phyloP scores from a whole-genome alignment of 164 flowering plant genomes.

The Amborella trichopoda region DNA sequence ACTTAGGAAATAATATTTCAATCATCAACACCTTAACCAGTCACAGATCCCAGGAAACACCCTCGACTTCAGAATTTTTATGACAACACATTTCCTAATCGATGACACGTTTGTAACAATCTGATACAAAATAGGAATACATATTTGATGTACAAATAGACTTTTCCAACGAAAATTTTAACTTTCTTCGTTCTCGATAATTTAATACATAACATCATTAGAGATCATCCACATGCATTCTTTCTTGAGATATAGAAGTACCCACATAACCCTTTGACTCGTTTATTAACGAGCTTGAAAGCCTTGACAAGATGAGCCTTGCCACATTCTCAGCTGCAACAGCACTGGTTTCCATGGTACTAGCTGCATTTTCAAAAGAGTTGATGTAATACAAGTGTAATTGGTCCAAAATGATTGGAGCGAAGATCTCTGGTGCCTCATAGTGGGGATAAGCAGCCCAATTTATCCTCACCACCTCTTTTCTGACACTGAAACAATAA shows the following conservation, averaged over 20 bases:
- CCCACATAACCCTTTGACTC: slow-evolving; percentile 17
- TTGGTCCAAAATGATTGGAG: slow-evolving; percentile 74
- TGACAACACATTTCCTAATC: too few relatives aligned
- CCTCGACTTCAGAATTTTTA: too few relatives aligned
- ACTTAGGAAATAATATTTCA: too few relatives aligned
- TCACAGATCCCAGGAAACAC: too few relatives aligned
- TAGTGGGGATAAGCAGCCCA: slow-evolving; percentile 95
- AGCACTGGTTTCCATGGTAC: slow-evolving; percentile 93
- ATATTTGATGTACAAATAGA: too few relatives aligned
- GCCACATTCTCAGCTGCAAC: slow-evolving; percentile 93
- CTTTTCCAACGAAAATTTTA: too few relatives aligned
- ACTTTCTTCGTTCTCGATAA: too few relatives aligned
- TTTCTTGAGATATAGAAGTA: slow-evolving; percentile 11
- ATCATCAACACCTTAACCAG: too few relatives aligned
- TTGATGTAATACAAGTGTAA: slow-evolving; percentile 75
- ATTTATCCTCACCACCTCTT: slow-evolving; percentile 54
- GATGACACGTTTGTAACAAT: too few relatives aligned
- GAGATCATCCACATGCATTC: slow-evolving; percentile 31
- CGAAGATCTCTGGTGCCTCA: slow-evolving; percentile 72
- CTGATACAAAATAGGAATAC: too few relatives aligned
- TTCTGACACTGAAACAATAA: slow-evolving; percentile 34
- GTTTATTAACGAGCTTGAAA: slow-evolving; percentile 10
- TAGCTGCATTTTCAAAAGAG: slow-evolving; percentile 93
- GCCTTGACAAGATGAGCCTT: slow-evolving; percentile 68
- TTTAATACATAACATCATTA: too few relatives aligned